Conservation (phyloP, 2,329 filamentous ascomycete species). For the Penicillium fuscoglaucum region DNA sequence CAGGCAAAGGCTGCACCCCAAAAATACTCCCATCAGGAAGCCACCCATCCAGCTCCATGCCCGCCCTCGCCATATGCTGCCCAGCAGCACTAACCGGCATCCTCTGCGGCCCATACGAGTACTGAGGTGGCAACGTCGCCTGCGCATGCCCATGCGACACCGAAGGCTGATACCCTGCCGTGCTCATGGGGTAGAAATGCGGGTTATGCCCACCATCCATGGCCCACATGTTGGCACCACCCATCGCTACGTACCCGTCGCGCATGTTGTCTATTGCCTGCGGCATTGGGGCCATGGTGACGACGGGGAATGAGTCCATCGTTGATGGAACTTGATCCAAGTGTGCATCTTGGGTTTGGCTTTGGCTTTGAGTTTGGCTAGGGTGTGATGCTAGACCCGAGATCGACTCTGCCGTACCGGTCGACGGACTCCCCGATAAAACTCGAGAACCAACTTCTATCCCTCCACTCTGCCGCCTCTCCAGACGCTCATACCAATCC, state of each 20-base stretch:
- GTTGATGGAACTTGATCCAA: constrained; percentile 7
- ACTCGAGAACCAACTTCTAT: constrained; percentile 7
- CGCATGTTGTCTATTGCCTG: constrained; percentile 22
- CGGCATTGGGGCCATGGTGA: constrained; percentile 18
- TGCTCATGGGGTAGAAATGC: constrained; percentile 14
- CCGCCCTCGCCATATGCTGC: constrained; percentile 17
- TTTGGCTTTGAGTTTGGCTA: neutral
- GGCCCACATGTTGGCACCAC: constrained; percentile 25
- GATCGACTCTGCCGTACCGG: constrained; percentile 11
- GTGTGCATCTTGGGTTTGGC: neutral
- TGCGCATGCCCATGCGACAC: constrained; percentile 16
- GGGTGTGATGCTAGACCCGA: neutral
- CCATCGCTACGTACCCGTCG: constrained; percentile 26
- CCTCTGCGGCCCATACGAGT: constrained; percentile 25
- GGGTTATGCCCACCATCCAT: constrained; percentile 17
- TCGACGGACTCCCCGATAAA: constrained; percentile 17
- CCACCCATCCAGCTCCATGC: constrained; percentile 36
- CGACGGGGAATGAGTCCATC: constrained; percentile 19
- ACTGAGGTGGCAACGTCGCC: constrained; percentile 24
- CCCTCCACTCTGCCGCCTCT: constrained; percentile 23
- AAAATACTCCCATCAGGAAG: constrained; percentile 33
- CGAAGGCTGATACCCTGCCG: constrained; percentile 21
- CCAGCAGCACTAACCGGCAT: constrained; percentile 16
- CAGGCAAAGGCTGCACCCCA: constrained; percentile 31
- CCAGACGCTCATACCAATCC: constrained; percentile 36